phyloP scores from a whole-genome alignment of 352 stramenopile genomes.

The Phytophthora citrophthora region DNA sequence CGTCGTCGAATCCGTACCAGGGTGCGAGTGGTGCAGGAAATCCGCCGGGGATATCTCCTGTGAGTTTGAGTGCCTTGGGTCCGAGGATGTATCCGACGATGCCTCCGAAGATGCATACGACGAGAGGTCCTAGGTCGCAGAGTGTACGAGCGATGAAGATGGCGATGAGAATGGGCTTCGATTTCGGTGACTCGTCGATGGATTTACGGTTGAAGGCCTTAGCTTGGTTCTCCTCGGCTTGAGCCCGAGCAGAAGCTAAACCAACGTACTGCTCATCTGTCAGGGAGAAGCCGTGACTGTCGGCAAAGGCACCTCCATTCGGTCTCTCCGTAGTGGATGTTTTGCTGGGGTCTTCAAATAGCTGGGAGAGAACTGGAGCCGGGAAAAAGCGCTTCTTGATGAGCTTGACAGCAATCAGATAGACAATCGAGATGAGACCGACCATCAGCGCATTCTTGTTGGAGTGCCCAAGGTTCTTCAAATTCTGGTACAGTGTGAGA shows the following conservation, averaged over 20 bases:
- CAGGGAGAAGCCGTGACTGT: slow-evolving; percentile 49
- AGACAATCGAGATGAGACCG: slow-evolving; percentile 55
- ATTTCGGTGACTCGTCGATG: slow-evolving; percentile 16
- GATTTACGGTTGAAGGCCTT: slow-evolving; percentile 17
- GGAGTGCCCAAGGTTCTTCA: slow-evolving; percentile 56
- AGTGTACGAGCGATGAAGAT: slow-evolving; percentile 48
- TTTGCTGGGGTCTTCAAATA: slow-evolving; percentile 3
- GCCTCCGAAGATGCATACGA: slow-evolving; percentile 77
- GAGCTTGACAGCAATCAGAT: slow-evolving; percentile 50
- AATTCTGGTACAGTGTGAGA: slow-evolving; percentile 60
- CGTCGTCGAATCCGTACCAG: slow-evolving; percentile 59
- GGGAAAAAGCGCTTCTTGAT: slow-evolving; percentile 48
- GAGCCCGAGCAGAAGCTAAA: slow-evolving; percentile 4
- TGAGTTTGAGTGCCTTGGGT: slow-evolving; percentile 67
- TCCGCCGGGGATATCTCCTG: slow-evolving; percentile 67
- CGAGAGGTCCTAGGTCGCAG: slow-evolving; percentile 58
- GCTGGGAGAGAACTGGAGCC: slow-evolving; percentile 32
- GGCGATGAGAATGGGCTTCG: slow-evolving; percentile 26
- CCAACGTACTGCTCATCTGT: slow-evolving; percentile 49
- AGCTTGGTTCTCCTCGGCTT: slow-evolving; percentile 5
- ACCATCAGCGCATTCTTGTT: slow-evolving; percentile 79
- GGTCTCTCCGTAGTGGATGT: slow-evolving; percentile 22
- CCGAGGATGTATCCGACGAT: slow-evolving; percentile 54
- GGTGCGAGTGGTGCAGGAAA: slow-evolving; percentile 51
- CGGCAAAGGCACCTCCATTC: slow-evolving; percentile 7